Evolutionary conservation across 352 stramenopile genomes (phyloP), one percentile per base, ranked within the genome.

Genomic region (Phytophthora colocasiae): DNA sequence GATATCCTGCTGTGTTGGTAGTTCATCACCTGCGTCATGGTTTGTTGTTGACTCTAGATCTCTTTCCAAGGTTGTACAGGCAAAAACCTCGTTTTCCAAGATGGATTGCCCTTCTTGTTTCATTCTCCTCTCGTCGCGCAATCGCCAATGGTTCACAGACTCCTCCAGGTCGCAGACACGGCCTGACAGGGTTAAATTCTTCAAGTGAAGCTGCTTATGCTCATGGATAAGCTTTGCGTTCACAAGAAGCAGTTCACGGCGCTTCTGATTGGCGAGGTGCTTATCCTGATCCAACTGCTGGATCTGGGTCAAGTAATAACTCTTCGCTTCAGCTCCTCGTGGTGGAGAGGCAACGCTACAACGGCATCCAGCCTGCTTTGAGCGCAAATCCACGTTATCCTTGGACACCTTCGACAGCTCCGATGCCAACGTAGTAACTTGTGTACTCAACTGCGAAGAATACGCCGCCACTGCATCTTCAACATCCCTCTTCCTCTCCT

Each of bases 211-310:
- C 39, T 88, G 79, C 41, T 85, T 83, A 11, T 89, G 83, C 10
- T 88, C 78, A 50, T 89, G 83, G 12, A 88, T 76, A 24, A 90
- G 69, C 45, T 89, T 89, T 6, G 83, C 76, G 27, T 92, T 92
- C 14, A 85, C 72, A 8, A 92, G 58, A 26, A 92, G 63, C 5
- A 92, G 58, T 34, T 89, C 83, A n/a, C 83, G 70, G 9, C 81
- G 78, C 44, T 88, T 92, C 15, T 75, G 58, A n/a, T 81, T 70
- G 31, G 84, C 73, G 9, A 73, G 60, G 10, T 77, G 46, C 46
- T 83, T 81, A 9, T 63, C 63, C 12, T 77, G 48, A 15, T 92
- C 79, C 4, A 90, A 58, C 26, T 87, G 77, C 6, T 79, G 75
- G n/a, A 92, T 77, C 4, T 68, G 76, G 17, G 74, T 75, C 43